Conservation (phyloP, 176 grass and related monocot species). For the Carex myosuroides region DNA sequence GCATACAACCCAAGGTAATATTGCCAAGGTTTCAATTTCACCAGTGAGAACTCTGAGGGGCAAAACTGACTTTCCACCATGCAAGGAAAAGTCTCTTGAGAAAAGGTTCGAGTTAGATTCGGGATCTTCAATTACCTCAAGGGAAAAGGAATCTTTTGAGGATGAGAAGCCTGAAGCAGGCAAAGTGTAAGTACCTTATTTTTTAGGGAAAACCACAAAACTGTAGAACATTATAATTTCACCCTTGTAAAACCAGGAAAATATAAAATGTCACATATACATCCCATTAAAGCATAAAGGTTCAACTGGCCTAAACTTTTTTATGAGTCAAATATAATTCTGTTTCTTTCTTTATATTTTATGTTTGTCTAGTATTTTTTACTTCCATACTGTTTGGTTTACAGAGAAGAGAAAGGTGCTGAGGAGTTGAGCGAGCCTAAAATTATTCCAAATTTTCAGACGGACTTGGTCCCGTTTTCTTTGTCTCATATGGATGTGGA, state of each 20-base stretch:
- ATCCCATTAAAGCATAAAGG: neutral
- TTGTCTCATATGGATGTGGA: neutral
- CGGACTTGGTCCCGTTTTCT: conserved; percentile 52
- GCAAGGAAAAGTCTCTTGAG: conserved; percentile 4
- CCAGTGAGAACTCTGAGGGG: conserved; percentile 4
- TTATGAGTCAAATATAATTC: neutral
- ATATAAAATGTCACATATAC: neutral
- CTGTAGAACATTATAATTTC: neutral
- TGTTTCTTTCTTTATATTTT: conserved; percentile 19
- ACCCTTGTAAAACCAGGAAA: neutral
- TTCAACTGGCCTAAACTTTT: neutral
- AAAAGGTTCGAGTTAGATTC: conserved; percentile 7
- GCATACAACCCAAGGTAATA: neutral
- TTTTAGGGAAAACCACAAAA: neutral
- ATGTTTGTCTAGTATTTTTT: neutral
- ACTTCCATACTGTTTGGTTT: conserved; percentile 29
- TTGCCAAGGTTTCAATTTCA: conserved; percentile 2
- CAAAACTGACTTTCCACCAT: conserved; percentile 15
- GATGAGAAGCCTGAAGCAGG: neutral
- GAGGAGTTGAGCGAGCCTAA: conserved; percentile 17
- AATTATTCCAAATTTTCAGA: conserved; percentile 32
- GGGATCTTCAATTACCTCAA: neutral
- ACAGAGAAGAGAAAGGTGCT: conserved; percentile 11
- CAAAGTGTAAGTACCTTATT: neutral
- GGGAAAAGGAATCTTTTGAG: neutral